Evolutionary conservation across 1,284 basidiomycete genomes (phyloP).

Genomic region (Ustilago hordei): DNA sequence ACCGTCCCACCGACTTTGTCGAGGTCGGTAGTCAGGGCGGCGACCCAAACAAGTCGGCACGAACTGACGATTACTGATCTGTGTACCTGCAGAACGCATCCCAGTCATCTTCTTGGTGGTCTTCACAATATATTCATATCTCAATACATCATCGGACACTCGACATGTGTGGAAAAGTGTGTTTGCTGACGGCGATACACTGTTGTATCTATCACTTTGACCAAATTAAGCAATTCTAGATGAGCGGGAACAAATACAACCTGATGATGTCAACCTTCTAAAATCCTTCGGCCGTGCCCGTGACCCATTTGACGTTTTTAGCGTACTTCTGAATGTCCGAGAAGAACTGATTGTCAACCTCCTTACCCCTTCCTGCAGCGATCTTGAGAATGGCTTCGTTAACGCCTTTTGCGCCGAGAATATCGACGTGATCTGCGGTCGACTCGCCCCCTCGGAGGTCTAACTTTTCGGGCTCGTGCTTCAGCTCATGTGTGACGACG

Average conservation of each 20-base stretch:
- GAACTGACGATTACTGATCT: conserved; percentile 18
- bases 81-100: neutral
- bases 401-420: conserved; percentile 85
- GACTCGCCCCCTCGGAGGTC: conserved; percentile 84
- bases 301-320: conserved; percentile 50
- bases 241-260: neutral
- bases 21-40: conserved; percentile 43
- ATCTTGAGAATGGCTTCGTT: conserved; percentile 93
- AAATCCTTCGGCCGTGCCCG: conserved; percentile 24
- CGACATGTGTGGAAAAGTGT: too few relatives aligned
- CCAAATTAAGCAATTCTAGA: conserved; percentile 7
- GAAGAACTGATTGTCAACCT: conserved; percentile 76
- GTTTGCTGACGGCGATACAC: neutral
- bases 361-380: conserved; percentile 75
- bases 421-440: conserved; percentile 80
- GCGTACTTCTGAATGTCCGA: conserved; percentile 77
- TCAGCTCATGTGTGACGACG: conserved; percentile 88
- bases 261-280: neutral
- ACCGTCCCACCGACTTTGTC: conserved; percentile 55
- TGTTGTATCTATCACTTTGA: neutral
- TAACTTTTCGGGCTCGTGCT: conserved; percentile 82
- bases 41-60: conserved; percentile 36
- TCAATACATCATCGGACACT: neutral
- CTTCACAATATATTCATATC: neutral
- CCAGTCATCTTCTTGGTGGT: neutral